Conservation (phyloP, 208 protist species). For the Leishmania guyanensis region DNA sequence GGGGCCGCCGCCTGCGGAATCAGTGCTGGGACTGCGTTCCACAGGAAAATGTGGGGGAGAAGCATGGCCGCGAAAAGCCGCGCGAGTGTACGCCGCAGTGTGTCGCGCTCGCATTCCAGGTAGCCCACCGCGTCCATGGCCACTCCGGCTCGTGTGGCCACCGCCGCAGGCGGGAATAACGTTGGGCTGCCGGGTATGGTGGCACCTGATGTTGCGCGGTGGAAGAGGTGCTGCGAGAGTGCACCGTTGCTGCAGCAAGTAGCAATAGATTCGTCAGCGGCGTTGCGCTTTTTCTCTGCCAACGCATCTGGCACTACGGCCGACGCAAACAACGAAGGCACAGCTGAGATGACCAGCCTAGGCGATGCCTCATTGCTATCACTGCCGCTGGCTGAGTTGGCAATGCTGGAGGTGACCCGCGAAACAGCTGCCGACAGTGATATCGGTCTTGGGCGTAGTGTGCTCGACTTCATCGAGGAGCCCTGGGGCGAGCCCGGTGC, state of each 20-base stretch:
- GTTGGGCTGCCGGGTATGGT: neutral
- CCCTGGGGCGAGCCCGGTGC: neutral
- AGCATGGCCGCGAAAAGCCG: neutral
- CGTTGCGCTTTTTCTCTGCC: neutral
- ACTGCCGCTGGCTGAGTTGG: neutral
- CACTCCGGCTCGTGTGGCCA: neutral
- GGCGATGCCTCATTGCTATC: neutral
- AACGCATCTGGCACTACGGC: neutral
- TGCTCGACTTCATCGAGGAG: neutral
- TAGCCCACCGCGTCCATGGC: neutral
- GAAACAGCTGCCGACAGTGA: neutral
- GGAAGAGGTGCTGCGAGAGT: neutral
- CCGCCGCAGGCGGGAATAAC: neutral
- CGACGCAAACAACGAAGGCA: neutral
- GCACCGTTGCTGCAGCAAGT: neutral
- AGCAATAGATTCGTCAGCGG: neutral
- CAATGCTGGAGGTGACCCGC: neutral
- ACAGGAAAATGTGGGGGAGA: constrained; percentile 14
- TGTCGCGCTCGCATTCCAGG: neutral
- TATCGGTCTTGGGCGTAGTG: neutral
- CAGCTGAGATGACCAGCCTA: neutral
- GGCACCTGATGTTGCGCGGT: neutral
- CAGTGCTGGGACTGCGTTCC: neutral
- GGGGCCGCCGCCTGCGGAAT: neutral
- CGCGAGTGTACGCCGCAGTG: neutral